These are phyloP conservation scores for Cutaneotrichosporon sp. DNA, from an alignment of 1,284 basidiomycete species.

Conservation along the genomic window DNA sequence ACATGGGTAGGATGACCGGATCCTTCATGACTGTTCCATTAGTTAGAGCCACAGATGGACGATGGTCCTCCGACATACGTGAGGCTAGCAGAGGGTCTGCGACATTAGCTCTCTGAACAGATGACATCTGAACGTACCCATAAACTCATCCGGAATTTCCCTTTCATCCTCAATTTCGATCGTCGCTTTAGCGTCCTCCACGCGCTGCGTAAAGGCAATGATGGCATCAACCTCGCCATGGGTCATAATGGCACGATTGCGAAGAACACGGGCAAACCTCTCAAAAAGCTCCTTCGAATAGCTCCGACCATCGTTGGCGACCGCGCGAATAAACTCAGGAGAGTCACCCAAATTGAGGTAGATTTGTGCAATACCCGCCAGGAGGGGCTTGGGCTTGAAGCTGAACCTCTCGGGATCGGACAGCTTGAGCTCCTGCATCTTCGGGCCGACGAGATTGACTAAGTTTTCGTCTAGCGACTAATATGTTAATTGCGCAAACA, in stretches of 20 bases:
- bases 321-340: conserved; percentile 74
- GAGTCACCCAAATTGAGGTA: conserved; percentile 83
- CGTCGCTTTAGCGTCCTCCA: conserved; percentile 72
- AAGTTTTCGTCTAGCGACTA: conserved; percentile 80
- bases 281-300: conserved; percentile 83
- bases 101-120: conserved; percentile 2
- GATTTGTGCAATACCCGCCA: conserved; percentile 84
- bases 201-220: conserved; percentile 66
- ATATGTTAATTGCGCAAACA: background rate
- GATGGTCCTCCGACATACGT: no score
- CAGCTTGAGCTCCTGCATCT: conserved; percentile 67
- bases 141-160: conserved; percentile 91
- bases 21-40: conserved; percentile 99
- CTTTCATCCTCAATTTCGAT: conserved; percentile 83
- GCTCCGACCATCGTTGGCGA: conserved; percentile 87
- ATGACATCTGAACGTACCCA: conserved; percentile 56
- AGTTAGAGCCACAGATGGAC: background rate
- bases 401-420: conserved; percentile 81
- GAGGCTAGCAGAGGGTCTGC: conserved; percentile 34
- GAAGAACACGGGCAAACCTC: conserved; percentile 66
- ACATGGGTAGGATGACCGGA: conserved; percentile 85
- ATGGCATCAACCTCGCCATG: conserved; percentile 73
- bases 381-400: conserved; percentile 77
- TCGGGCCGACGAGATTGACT: conserved; percentile 79
- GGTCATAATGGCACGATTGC: conserved; percentile 66